Evolutionary conservation across 345 rosid genomes (phyloP).

Genomic region (Citrus glauca): DNA sequence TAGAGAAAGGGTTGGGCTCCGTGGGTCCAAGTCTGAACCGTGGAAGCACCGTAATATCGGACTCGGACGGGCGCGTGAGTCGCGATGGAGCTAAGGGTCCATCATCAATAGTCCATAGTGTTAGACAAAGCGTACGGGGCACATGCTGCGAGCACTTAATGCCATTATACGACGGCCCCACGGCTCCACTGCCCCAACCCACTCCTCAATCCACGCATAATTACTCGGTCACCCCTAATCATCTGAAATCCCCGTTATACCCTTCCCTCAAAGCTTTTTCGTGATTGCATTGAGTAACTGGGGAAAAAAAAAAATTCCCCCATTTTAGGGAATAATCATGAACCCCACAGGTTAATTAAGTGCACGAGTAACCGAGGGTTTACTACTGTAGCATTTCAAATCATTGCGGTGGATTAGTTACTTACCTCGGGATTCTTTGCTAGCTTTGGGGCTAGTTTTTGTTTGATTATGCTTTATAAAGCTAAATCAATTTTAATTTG

Average conservation of each 20-base stretch:
- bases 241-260: neutral
- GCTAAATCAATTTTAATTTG: neutral
- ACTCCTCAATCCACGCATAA: slow-evolving; percentile 44
- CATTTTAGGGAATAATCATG: neutral
- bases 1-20: neutral
- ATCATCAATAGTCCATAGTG: neutral
- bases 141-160: slow-evolving; percentile 17
- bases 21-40: neutral
- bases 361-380: neutral
- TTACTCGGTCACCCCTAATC: slow-evolving; percentile 17
- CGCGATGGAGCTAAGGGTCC: neutral
- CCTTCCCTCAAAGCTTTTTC: neutral
- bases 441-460: neutral
- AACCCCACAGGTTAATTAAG: neutral
- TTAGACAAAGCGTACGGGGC: slow-evolving; percentile 12
- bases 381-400: neutral
- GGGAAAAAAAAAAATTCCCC: neutral
- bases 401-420: neutral
- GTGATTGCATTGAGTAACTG: neutral
- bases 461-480: neutral
- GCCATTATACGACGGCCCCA: slow-evolving; percentile 25
- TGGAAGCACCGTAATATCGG: neutral
- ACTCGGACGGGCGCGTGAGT: neutral
- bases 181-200: slow-evolving; percentile 8
- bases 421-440: slow-evolving; percentile 7